Evolutionary conservation across 2,329 filamentous ascomycete species (phyloP).

Genomic region (Chaetomium sp.): DNA sequence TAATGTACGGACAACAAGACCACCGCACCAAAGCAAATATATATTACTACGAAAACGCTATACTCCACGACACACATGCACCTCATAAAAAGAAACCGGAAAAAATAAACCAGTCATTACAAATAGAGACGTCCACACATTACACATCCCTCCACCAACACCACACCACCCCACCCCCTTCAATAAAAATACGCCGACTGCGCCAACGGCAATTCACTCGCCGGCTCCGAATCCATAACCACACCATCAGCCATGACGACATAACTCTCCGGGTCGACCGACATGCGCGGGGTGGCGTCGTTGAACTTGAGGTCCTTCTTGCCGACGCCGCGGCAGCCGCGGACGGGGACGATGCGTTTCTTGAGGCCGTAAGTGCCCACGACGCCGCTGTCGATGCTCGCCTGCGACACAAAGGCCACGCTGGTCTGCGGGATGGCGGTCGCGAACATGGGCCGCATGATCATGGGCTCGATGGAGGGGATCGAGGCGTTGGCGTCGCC

Average conservation of each 20-base stretch:
- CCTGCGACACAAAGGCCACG: slow-evolving; percentile 80
- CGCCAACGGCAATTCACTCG: slow-evolving; percentile 69
- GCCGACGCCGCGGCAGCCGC: slow-evolving; percentile 69
- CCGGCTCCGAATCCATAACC: slow-evolving; percentile 72
- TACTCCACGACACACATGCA: background rate
- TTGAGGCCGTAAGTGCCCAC: slow-evolving; percentile 72
- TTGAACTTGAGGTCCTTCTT: slow-evolving; percentile 94
- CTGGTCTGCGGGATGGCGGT: slow-evolving; percentile 70
- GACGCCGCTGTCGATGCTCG: slow-evolving; percentile 66
- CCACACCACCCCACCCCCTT: background rate
- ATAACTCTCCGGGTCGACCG: slow-evolving; percentile 89
- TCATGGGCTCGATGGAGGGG: slow-evolving; percentile 81
- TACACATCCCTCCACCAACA: background rate
- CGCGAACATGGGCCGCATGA: slow-evolving; percentile 85
- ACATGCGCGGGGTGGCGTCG: slow-evolving; percentile 80
- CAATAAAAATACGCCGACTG: slow-evolving; percentile 80
- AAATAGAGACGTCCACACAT: background rate
- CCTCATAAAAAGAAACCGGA: background rate
- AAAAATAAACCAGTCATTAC: background rate
- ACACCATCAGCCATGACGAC: slow-evolving; percentile 81
- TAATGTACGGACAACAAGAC: background rate
- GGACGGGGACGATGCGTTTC: slow-evolving; percentile 80
- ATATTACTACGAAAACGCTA: background rate
- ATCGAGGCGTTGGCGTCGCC: slow-evolving; percentile 83
- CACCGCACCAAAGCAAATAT: background rate